Base-by-base conservation (phyloP, 805 yeast genomes). In the Sugiyamaella chiloensis region DNA sequence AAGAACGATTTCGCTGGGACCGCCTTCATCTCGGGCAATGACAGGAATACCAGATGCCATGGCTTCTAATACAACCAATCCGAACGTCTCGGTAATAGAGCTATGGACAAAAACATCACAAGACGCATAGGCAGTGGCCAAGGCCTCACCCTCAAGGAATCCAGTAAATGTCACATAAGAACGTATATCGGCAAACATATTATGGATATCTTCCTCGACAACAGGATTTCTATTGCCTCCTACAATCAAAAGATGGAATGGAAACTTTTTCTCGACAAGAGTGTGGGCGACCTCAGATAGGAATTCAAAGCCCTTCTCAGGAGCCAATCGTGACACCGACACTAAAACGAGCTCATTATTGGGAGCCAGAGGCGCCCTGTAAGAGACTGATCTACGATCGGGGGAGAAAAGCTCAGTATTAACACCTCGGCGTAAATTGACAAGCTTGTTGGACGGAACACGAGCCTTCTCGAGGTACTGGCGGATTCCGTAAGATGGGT, bases 41-140 rank as follows among this genome's bases (percentile, higher is more conserved):
- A 39, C 42, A n/a, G 42, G 42, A 24, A 39, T 39, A 4, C 42
- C 42, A 39, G 29, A 20, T 16, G 42, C 42, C 42, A 39, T 39
- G 4, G 42, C 42, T 19, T 39, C 42, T 9, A 39, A n/a, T 5
- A 39, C 42, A n/a, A 39, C 42, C 16, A 39, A 21, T 11, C 42
- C 42, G 23, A 39, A 39, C 11, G 42, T 39, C 27, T 39, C 42
- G 12, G 42, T 39, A 4, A 39, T 39, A 4, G 42, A 39, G 17
- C 42, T 39, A 9, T 39, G 42, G 27, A 39, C 14, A 39, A 39
- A 39, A 3, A 39, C 30, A 21, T 39, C 42, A 14, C 42, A 23
- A 5, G 42, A n/a, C 5, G 42, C 42, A 8, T 39, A 39, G 3
- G 42, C 42, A 5, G 7, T 23, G 17, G 42, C 42, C 12, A 39